Evolutionary conservation across 2,329 filamentous ascomycete species (phyloP).

Genomic region (Ascochyta koolunga): DNA sequence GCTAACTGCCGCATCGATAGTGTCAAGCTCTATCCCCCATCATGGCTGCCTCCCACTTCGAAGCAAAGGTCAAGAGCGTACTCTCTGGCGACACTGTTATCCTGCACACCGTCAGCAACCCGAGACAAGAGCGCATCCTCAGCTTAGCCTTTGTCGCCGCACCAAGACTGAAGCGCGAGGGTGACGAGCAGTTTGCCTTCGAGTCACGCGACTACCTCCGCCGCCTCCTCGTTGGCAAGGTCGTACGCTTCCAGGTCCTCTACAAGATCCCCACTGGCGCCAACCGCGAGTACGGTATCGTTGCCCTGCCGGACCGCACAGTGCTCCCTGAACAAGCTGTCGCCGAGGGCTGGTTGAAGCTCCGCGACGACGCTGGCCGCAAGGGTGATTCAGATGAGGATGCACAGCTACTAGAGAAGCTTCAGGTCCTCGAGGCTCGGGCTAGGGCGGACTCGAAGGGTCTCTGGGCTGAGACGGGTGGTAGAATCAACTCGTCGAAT

Average conservation of each 20-base stretch:
- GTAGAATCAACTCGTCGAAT: constrained; percentile 76
- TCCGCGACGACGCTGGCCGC: constrained; percentile 90
- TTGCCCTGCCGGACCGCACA: constrained; percentile 73
- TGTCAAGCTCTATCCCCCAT: constrained; percentile 19
- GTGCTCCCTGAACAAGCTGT: constrained; percentile 79
- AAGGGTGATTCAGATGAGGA: constrained; percentile 86
- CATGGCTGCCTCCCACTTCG: constrained; percentile 43
- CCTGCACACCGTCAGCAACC: constrained; percentile 80
- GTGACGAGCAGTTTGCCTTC: constrained; percentile 91
- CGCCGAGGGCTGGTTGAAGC: constrained; percentile 88
- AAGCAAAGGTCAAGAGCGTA: constrained; percentile 79
- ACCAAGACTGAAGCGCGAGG: constrained; percentile 84
- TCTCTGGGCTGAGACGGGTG: constrained; percentile 73
- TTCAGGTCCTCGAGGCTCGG: constrained; percentile 76
- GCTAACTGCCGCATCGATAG: constrained; percentile 8
- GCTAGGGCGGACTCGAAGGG: constrained; percentile 82
- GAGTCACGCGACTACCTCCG: constrained; percentile 93
- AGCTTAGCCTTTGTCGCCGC: constrained; percentile 92
- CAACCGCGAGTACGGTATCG: constrained; percentile 85
- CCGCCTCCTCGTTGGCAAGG: constrained; percentile 82
- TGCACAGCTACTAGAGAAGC: constrained; percentile 71
- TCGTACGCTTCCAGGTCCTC: constrained; percentile 80
- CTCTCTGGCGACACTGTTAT: constrained; percentile 92
- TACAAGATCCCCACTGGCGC: constrained; percentile 82
- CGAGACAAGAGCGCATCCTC: constrained; percentile 80